Percentiles rank a stretch among this genome's conserved stretches.
phyloP scores from a whole-genome alignment of 129 eudicot species.

The Lactuca saligna region DNA sequence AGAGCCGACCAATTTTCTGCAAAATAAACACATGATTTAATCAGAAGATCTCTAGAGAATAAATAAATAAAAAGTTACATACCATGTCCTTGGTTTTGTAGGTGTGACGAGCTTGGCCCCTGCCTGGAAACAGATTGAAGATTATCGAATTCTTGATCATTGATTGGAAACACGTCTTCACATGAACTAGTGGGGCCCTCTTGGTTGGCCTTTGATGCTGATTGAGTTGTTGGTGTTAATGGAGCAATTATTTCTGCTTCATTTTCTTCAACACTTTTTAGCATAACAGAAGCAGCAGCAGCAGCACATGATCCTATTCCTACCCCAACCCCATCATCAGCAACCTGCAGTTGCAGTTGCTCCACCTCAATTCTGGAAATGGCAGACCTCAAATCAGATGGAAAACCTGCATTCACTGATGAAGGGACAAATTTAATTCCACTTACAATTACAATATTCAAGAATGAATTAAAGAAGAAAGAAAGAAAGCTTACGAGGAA shows the following conservation, averaged over 20 bases:
- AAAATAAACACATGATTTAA: neutral
- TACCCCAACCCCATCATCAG: neutral
- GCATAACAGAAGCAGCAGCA: neutral
- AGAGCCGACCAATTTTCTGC: conserved; percentile 59
- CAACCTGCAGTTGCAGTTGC: neutral
- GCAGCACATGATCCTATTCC: neutral
- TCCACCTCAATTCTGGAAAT: conserved; percentile 17
- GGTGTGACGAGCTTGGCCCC: conserved; percentile 46
- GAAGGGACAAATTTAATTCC: neutral
- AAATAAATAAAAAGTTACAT: conserved; percentile 11
- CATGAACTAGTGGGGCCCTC: conserved; percentile 42
- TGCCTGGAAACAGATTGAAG: conserved; percentile 30
- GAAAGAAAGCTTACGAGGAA: conserved; percentile 49
- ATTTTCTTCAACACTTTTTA: conserved; percentile 12
- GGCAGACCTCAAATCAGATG: conserved; percentile 28
- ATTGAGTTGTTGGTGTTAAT: conserved; percentile 46
- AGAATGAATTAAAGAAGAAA: neutral
- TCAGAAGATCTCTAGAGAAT: conserved; percentile 9
- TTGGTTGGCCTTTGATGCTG: conserved; percentile 30
- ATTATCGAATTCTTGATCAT: conserved; percentile 27
- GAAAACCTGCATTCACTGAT: conserved; percentile 37
- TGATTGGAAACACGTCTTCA: conserved; percentile 21
- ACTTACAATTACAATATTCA: neutral
- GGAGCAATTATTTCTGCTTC: conserved; percentile 54
- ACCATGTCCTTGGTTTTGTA: conserved; percentile 45